These are phyloP conservation scores for Sporothrix luriei DNA, from an alignment of 2,329 filamentous ascomycete species.

Conservation along the genomic window DNA sequence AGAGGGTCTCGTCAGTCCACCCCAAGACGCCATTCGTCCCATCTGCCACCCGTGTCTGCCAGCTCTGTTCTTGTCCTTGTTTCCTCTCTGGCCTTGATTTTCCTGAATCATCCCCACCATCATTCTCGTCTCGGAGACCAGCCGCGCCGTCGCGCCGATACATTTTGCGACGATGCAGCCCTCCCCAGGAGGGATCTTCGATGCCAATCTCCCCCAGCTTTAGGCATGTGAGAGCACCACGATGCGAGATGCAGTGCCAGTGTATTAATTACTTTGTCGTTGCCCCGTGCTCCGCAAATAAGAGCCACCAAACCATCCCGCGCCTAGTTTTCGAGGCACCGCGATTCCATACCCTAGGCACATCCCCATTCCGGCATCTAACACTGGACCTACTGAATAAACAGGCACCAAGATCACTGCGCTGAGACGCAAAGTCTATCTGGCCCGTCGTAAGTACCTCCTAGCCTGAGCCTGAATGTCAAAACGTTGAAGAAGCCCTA, in stretches of 20 bases:
- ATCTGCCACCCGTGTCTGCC: slow-evolving; percentile 1
- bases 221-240: neutral
- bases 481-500: slow-evolving; percentile 3
- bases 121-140: neutral
- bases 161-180: neutral
- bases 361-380: slow-evolving; percentile 11
- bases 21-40: slow-evolving; percentile 10
- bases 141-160: neutral
- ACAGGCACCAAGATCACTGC: neutral
- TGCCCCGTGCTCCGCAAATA: neutral
- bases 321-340: neutral
- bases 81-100: too few species aligned
- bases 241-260: neutral
- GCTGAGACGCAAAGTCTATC: too few species aligned
- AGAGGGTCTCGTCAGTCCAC: neutral
- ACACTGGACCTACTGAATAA: neutral
- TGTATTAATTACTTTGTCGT: neutral
- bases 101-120: neutral
- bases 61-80: neutral
- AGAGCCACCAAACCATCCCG: neutral
- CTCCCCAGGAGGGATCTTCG: neutral
- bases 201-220: slow-evolving; percentile 10
- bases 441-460: too few species aligned
- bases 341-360: slow-evolving; percentile 22
- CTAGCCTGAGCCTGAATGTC: too few species aligned